Conservation (phyloP, 108 stramenopile species). For the Discostella pseudostelligera region DNA sequence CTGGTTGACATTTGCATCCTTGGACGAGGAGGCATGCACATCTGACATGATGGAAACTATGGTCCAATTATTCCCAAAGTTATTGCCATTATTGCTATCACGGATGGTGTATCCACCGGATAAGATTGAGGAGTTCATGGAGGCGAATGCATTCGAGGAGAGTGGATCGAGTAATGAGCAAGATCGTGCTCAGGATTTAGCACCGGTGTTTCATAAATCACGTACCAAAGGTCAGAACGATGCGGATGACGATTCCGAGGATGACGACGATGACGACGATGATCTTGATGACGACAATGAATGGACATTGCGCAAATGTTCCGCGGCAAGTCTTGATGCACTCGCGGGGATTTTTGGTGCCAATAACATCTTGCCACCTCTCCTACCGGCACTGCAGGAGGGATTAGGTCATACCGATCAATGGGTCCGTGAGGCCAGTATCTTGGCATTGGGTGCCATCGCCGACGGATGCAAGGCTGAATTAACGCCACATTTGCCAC, state of each 20-base stretch:
- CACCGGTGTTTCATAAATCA: conserved; percentile 81
- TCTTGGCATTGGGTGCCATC: conserved; percentile 87
- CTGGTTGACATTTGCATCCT: conserved; percentile 80
- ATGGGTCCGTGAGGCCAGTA: conserved; percentile 90
- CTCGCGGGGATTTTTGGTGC: conserved; percentile 74
- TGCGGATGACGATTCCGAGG: conserved; percentile 39
- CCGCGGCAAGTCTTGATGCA: conserved; percentile 85
- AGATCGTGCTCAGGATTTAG: conserved; percentile 56
- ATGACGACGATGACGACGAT: conserved; percentile 70
- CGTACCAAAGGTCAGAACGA: conserved; percentile 47
- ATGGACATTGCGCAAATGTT: conserved; percentile 88
- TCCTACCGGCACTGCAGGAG: conserved; percentile 79
- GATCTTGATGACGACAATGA: conserved; percentile 84
- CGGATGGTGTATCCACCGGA: conserved; percentile 86
- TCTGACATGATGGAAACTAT: conserved; percentile 66
- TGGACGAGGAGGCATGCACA: conserved; percentile 61
- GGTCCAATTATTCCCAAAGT: conserved; percentile 51
- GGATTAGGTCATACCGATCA: conserved; percentile 66
- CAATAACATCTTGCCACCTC: conserved; percentile 59
- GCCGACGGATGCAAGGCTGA: conserved; percentile 85
- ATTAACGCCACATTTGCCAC: conserved; percentile 67
- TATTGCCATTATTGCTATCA: conserved; percentile 74
- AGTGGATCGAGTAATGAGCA: conserved; percentile 38
- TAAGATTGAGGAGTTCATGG: conserved; percentile 68
- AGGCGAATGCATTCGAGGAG: conserved; percentile 73